Evolutionary conservation across 176 grass and related monocot genomes (phyloP), one percentile per base, ranked within the genome.

Genomic region (Eleusine coracana): DNA sequence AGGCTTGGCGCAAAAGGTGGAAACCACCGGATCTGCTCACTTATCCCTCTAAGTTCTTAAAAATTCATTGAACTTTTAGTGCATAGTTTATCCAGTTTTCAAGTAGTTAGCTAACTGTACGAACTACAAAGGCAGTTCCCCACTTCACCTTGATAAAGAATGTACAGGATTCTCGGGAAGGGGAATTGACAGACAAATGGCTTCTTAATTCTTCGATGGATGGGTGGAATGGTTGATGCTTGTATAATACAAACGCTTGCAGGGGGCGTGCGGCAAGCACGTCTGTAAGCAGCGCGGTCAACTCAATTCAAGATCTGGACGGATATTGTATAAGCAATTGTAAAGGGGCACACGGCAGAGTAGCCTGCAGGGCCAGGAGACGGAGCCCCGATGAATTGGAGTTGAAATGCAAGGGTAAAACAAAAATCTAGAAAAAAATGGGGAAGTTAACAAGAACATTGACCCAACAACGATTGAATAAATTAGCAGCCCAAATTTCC

Each of bases 31-130:
- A 66, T 15, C 28, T 54, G 73, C 73, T 14, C 17, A 55, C 16
- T 21, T n/a, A 41, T 69, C 16, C 10, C 51, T 62, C 51, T 4
- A 52, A 31, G 45, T 71, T 62, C 17, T 82, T 83, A 83, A 83
- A 10, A 50, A 51, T 38, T 29, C 66, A 29, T 40, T 68, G 7
- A 80, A 55, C 70, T 69, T 85, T 79, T 75, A 27, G 31, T 37
- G 21, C 36, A 67, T 10, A 50, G 38, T 80, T 74, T 52, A 79
- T 74, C 69, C 68, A 6, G 54, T 87, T 75, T 70, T 61, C 68
- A 88, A 69, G 81, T 58, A 42, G 29, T 79, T 84, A 84, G 69
- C 21, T 75, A 84, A 68, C 69, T 80, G 29, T 52, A 84, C 61
- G 50, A 75, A 75, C 62, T 62, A 74, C 50, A 75, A 80, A 85